Base-by-base conservation (phyloP, 169 alveolate species). In the Eimeria sp. region DNA sequence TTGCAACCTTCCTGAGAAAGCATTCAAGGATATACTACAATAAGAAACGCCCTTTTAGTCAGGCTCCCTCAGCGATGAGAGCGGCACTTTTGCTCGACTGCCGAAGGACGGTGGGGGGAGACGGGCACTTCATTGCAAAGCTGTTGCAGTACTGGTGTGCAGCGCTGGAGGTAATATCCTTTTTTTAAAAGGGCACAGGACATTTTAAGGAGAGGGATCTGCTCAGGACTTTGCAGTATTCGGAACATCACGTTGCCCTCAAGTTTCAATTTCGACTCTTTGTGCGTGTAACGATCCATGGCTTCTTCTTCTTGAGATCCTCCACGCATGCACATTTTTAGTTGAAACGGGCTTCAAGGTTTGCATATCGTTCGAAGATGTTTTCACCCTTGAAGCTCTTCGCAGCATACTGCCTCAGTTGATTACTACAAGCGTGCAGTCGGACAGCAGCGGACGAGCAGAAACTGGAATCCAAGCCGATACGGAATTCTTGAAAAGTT, bases 141-240 rank as follows among this genome's bases (percentile, higher is more conserved):
- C 14, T 83, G 71, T 56, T 83, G 90, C 90, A 83, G 76, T 83
- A 83, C 66, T 83, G 90, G 90, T 83, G 90, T 33, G 30, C 90
- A 83, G 90, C 90, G 8, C 76, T 83, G 30, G 90, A 83, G 90
- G 90, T 83, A 83, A 16, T 16, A 20, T 30, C 23, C 23, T 33
- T 54, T n/a, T 27, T 23, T 52, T 23, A 33, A 37, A 9, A 54
- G 23, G 46, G 16, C n/a, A 56, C n/a, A 56, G 23, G n/a, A 11
- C 54, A 11, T 56, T 3, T 56, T 23, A 74, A 30, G 30, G 27
- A 83, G 20, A 1, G 56, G 8, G 37, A 20, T 56, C 3, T 58
- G 74, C 56, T n/a, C 76, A 83, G 90, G 90, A 83, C 54, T 33
- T 83, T 20, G 90, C 74, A n/a, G 90, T 83, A 33, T 83, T 83